phyloP scores from a whole-genome alignment of 768 basidiomycete genomes.

The Panellus pusillus region DNA sequence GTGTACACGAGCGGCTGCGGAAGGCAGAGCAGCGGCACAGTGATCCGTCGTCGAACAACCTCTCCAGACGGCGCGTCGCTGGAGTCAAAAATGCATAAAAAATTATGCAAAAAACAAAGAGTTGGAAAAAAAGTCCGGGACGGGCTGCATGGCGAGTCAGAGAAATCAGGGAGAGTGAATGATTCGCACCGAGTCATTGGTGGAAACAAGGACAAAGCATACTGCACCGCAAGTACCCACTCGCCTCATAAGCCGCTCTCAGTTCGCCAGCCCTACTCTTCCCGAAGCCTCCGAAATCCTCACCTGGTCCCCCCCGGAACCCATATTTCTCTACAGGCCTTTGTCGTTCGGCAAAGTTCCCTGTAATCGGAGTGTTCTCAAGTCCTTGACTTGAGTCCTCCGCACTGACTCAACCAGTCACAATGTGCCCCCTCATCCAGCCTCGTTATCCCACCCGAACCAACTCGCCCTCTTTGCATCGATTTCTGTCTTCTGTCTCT shows the following conservation, averaged over 20 bases:
- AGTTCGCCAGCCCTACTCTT: not conserved
- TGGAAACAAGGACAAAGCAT: too few relatives aligned
- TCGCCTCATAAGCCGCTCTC: not conserved
- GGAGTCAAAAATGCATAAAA: not conserved
- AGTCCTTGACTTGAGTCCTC: conserved; percentile 21
- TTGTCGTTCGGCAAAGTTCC: conserved; percentile 22
- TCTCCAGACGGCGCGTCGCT: not conserved
- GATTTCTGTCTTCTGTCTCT: conserved; percentile 21
- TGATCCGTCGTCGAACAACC: conserved; percentile 9
- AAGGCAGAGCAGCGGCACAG: conserved; percentile 2
- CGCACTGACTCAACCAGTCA: conserved; percentile 10
- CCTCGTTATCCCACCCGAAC: conserved; percentile 25
- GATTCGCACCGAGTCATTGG: too few relatives aligned
- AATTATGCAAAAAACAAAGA: not conserved
- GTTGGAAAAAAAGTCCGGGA: not conserved
- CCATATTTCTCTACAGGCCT: conserved; percentile 14
- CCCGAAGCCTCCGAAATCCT: not conserved
- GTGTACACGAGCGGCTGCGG: conserved; percentile 7
- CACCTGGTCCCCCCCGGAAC: conserved; percentile 4
- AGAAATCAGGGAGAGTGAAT: not conserved
- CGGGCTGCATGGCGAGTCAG: not conserved
- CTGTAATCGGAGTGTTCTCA: conserved; percentile 22
- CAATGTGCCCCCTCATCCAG: conserved; percentile 22
- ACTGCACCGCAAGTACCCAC: too few relatives aligned
- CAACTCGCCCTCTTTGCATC: conserved; percentile 27